Evolutionary conservation across 2,329 filamentous ascomycete species (phyloP).

Genomic region (Stachybotrys chartarum): DNA sequence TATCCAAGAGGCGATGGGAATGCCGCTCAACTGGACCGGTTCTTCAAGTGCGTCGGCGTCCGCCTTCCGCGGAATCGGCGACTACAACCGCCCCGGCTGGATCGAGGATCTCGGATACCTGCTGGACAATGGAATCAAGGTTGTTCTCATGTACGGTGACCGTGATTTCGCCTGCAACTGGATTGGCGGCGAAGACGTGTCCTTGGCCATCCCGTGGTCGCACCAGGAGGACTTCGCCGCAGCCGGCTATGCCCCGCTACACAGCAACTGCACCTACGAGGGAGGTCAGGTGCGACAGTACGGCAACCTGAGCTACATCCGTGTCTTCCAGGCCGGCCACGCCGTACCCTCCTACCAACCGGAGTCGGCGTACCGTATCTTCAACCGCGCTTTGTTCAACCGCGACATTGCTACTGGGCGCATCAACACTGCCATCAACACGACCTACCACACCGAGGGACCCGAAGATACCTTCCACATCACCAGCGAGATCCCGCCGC

Average conservation of each 20-base stretch:
- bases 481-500: constrained; percentile 10
- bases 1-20: constrained; percentile 3
- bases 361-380: constrained; percentile 1
- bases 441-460: constrained; percentile 10
- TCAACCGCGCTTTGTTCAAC: constrained; percentile 8
- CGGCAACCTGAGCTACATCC: constrained; percentile 55
- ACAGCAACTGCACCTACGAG: constrained; percentile 50
- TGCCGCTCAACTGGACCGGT: constrained; percentile 6
- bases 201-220: constrained; percentile 36
- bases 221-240: constrained; percentile 31
- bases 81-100: constrained; percentile 12
- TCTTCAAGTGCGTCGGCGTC: constrained; percentile 4
- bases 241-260: constrained; percentile 57
- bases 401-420: constrained; percentile 12
- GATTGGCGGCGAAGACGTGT: constrained; percentile 40
- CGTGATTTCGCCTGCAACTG: constrained; percentile 52
- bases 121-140: constrained; percentile 51
- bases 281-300: constrained; percentile 60
- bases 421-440: constrained; percentile 8
- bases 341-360: constrained; percentile 39
- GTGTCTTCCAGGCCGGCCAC: constrained; percentile 52
- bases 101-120: constrained; percentile 43
- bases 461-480: constrained; percentile 10
- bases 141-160: constrained; percentile 56
- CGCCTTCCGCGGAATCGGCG: constrained; percentile 6